Evolutionary conservation across 768 basidiomycete genomes (phyloP).

Genomic region (Psilocybe sp.): DNA sequence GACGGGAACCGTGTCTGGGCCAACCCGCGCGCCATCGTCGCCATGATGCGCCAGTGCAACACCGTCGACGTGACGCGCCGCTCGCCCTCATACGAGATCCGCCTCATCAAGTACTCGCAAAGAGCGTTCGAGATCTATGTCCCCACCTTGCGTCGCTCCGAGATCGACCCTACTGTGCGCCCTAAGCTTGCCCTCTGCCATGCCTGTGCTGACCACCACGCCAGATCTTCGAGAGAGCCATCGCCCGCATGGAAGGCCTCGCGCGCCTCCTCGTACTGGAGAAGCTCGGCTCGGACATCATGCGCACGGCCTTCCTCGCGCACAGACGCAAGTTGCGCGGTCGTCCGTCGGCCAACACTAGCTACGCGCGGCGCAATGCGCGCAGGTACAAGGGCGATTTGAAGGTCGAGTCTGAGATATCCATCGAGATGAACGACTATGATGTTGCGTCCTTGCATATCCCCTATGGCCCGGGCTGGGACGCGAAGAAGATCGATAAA

Average conservation of each 20-base stretch:
- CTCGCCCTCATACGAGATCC: slow-evolving; percentile 63
- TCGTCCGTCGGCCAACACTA: slow-evolving; percentile 33
- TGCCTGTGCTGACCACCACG: not conserved
- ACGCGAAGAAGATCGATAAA: slow-evolving; percentile 53
- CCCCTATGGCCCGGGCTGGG: slow-evolving; percentile 63
- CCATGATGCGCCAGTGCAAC: slow-evolving; percentile 68
- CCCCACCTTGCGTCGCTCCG: slow-evolving; percentile 43
- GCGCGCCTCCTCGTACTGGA: slow-evolving; percentile 63
- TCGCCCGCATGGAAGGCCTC: slow-evolving; percentile 54
- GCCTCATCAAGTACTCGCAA: slow-evolving; percentile 54
- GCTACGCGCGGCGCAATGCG: slow-evolving; percentile 27
- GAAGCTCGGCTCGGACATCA: slow-evolving; percentile 43
- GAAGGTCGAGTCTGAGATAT: slow-evolving; percentile 39
- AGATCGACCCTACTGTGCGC: slow-evolving; percentile 59
- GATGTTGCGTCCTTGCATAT: slow-evolving; percentile 55
- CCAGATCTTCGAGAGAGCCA: slow-evolving; percentile 61
- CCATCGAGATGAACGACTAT: slow-evolving; percentile 57
- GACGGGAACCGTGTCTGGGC: slow-evolving; percentile 50
- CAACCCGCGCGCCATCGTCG: slow-evolving; percentile 55
- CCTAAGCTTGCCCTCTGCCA: not conserved
- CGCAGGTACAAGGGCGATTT: slow-evolving; percentile 54
- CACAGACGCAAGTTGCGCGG: slow-evolving; percentile 48
- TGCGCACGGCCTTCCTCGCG: slow-evolving; percentile 45
- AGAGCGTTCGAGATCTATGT: slow-evolving; percentile 58
- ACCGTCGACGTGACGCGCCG: slow-evolving; percentile 61